Conservation (phyloP, 2,329 filamentous ascomycete genomes). For the Elsinoe perseae region DNA sequence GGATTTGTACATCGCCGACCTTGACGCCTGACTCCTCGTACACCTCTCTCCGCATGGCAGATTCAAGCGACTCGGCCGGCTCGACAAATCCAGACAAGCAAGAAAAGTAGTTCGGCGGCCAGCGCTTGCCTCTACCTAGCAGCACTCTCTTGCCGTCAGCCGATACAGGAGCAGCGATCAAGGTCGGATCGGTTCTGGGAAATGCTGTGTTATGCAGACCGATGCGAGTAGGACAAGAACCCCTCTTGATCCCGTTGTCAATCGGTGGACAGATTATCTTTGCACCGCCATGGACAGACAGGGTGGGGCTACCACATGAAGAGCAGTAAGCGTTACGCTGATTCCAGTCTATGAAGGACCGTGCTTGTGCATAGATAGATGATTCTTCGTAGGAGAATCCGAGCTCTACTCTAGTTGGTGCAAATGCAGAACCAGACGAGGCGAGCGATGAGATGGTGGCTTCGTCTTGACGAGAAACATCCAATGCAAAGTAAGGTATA, state of each 20-base stretch:
- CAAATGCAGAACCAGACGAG: conserved; percentile 20
- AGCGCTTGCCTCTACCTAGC: conserved; percentile 21
- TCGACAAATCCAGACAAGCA: conserved; percentile 61
- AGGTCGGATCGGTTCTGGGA: conserved; percentile 22
- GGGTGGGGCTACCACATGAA: conserved; percentile 20
- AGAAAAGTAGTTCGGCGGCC: conserved; percentile 23
- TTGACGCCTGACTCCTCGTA: conserved; percentile 78
- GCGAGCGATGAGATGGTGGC: conserved; percentile 3
- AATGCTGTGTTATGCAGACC: conserved; percentile 23
- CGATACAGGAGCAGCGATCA: conserved; percentile 22
- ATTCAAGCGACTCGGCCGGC: conserved; percentile 76
- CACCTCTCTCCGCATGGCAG: conserved; percentile 73
- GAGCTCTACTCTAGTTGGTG: conserved; percentile 20
- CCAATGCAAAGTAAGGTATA: conserved; percentile 21
- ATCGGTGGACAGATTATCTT: conserved; percentile 23
- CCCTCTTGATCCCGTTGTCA: conserved; percentile 20
- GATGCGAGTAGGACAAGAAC: conserved; percentile 20
- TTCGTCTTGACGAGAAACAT: conserved; percentile 15
- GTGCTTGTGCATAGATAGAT: conserved; percentile 21
- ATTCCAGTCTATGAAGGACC: conserved; percentile 22
- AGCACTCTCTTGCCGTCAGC: conserved; percentile 21
- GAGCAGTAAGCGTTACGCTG: conserved; percentile 20
- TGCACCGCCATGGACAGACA: conserved; percentile 21
- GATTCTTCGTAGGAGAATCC: conserved; percentile 20
- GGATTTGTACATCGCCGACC: conserved; percentile 69